phyloP scores from a whole-genome alignment of 139 green algal genomes.

The Chlamydomonas asymmetrica region DNA sequence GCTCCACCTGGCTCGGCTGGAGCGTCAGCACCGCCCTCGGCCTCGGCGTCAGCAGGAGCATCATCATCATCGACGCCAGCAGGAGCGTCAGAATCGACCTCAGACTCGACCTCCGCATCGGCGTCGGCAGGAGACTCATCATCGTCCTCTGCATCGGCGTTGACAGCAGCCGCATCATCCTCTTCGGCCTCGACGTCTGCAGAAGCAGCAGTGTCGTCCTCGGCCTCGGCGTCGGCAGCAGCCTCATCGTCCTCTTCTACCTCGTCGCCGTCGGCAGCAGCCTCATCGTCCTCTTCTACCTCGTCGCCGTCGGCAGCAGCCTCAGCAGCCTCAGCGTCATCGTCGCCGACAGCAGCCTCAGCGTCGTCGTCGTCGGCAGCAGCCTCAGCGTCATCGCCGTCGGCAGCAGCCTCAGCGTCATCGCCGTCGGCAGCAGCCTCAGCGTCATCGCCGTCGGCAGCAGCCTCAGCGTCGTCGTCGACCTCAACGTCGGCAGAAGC shows the following conservation, averaged over 20 bases:
- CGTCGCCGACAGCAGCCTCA: too few species aligned
- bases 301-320: too few species aligned
- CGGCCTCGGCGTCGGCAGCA: too few species aligned
- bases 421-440: slow-evolving; percentile 2
- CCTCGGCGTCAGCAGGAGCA: not conserved
- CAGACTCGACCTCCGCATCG: not conserved
- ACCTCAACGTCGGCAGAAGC: not conserved
- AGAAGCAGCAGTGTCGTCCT: too few species aligned
- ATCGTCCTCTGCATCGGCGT: not conserved
- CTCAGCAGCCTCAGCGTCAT: too few species aligned
- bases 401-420: slow-evolving; percentile 4
- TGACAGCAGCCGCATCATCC: not conserved
- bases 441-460: slow-evolving; percentile 2
- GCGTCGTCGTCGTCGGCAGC: not conserved
- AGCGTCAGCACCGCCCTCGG: not conserved
- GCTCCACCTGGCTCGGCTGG: not conserved
- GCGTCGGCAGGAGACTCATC: not conserved
- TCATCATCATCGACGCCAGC: not conserved
- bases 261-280: too few species aligned
- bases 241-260: too few species aligned
- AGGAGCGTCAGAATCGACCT: not conserved
- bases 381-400: slow-evolving; percentile 9
- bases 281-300: too few species aligned
- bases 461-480: slow-evolving; percentile 4
- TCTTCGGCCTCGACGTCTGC: too few species aligned